phyloP scores from a whole-genome alignment of 768 basidiomycete species.

The Leccinum disarticulatum region DNA sequence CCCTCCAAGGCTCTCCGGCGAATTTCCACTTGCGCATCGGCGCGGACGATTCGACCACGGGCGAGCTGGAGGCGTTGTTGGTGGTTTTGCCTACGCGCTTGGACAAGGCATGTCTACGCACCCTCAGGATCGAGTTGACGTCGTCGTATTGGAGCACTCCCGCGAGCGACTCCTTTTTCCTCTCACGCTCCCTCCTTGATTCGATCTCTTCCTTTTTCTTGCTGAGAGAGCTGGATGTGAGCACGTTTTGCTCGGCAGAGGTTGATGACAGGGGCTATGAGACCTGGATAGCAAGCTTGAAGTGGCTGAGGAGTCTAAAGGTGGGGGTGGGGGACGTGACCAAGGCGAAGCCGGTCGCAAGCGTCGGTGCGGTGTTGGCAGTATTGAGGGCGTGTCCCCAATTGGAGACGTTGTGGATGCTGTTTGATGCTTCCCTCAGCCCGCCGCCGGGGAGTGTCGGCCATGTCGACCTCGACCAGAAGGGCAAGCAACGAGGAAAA shows the following conservation, averaged over 20 bases:
- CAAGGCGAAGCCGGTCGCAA: slow-evolving; percentile 20
- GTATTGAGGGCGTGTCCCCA: slow-evolving; percentile 20
- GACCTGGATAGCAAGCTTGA: slow-evolving; percentile 16
- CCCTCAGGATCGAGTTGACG: slow-evolving; percentile 23
- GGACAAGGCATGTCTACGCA: slow-evolving; percentile 9
- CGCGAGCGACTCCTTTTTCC: slow-evolving; percentile 23
- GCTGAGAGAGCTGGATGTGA: slow-evolving; percentile 21
- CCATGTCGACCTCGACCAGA: background rate
- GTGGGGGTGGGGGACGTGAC: slow-evolving; percentile 21
- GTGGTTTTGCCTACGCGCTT: slow-evolving; percentile 12
- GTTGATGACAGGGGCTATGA: slow-evolving; percentile 21
- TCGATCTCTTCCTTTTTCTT: slow-evolving; percentile 17
- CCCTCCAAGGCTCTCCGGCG: slow-evolving; percentile 16
- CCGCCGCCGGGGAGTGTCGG: background rate
- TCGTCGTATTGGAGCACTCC: slow-evolving; percentile 30
- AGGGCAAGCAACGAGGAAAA: background rate
- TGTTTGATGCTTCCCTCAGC: slow-evolving; percentile 21
- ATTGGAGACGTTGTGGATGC: slow-evolving; percentile 21
- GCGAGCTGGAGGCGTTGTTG: slow-evolving; percentile 18
- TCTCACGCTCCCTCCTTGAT: slow-evolving; percentile 14
- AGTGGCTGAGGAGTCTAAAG: slow-evolving; percentile 16
- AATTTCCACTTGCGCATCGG: slow-evolving; percentile 24
- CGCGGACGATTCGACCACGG: slow-evolving; percentile 24
- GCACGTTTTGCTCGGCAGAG: slow-evolving; percentile 18
- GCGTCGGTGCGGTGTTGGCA: slow-evolving; percentile 17